Conservation (phyloP, 768 basidiomycete species). For the Boletus speciosus region DNA sequence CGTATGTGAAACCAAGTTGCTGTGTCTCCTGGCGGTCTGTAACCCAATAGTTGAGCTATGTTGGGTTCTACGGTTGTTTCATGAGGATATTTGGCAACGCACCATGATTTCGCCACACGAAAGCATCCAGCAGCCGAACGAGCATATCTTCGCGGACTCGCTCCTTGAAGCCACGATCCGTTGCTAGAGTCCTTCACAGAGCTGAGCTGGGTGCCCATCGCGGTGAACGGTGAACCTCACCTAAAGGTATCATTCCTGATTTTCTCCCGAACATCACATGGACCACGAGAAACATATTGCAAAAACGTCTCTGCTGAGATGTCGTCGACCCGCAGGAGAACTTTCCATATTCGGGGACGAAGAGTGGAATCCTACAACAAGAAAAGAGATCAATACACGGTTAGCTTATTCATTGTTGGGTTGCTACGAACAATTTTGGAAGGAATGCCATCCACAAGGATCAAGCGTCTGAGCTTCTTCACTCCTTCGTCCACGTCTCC, state of each 20-base stretch:
- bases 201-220: background rate
- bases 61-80: background rate
- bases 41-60: background rate
- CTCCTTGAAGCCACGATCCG: slow-evolving; percentile 96
- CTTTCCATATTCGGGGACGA: slow-evolving; percentile 93
- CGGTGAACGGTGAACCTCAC: slow-evolving; percentile 35
- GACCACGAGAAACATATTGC: slow-evolving; percentile 76
- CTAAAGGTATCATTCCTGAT: slow-evolving; percentile 97
- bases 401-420: background rate
- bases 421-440: slow-evolving; percentile 58
- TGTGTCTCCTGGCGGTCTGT: slow-evolving; percentile 73
- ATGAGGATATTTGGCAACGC: slow-evolving; percentile 7
- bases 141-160: slow-evolving; percentile 97
- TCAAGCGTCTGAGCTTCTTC: slow-evolving; percentile 83
- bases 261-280: slow-evolving; percentile 86
- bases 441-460: slow-evolving; percentile 89
- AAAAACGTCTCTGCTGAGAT: slow-evolving; percentile 74
- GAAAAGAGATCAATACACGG: slow-evolving; percentile 2
- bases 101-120: slow-evolving; percentile 96
- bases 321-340: slow-evolving; percentile 78
- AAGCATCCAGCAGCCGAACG: slow-evolving; percentile 93
- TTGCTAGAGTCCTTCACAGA: slow-evolving; percentile 70
- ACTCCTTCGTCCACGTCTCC: slow-evolving; percentile 74
- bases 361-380: slow-evolving; percentile 67
- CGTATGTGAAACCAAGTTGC: slow-evolving; percentile 90